Evolutionary conservation across 805 yeast genomes (phyloP).

Genomic region (Lipomyces orientalis): DNA sequence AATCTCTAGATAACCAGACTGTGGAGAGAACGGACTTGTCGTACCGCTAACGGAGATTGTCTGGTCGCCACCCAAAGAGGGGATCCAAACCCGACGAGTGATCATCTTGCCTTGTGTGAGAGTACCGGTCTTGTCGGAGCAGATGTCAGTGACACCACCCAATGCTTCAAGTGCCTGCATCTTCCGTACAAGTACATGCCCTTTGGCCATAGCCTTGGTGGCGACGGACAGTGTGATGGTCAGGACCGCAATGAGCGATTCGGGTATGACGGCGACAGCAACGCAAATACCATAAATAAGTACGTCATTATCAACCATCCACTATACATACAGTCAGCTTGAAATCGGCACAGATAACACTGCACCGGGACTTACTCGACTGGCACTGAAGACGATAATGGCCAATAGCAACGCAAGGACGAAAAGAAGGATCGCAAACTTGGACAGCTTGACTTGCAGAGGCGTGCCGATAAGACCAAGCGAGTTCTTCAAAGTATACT

Average conservation of each 20-base stretch:
- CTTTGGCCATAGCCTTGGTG: conserved; percentile 70
- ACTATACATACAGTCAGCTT: conserved; percentile 10
- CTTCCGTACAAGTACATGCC: conserved; percentile 75
- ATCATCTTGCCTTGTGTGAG: conserved; percentile 82
- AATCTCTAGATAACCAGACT: conserved; percentile 28
- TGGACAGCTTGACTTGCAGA: conserved; percentile 72
- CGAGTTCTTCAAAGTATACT: conserved; percentile 19
- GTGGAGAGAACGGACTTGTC: conserved; percentile 31
- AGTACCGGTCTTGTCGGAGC: conserved; percentile 85
- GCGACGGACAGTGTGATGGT: conserved; percentile 86
- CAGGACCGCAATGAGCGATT: conserved; percentile 76
- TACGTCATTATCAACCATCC: conserved; percentile 61
- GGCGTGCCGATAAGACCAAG: conserved; percentile 68
- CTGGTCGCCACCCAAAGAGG: conserved; percentile 53
- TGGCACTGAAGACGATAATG: conserved; percentile 85
- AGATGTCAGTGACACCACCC: conserved; percentile 78
- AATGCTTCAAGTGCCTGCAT: conserved; percentile 78
- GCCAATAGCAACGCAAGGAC: conserved; percentile 82
- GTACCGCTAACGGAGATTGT: conserved; percentile 27
- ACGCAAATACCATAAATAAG: conserved; percentile 93
- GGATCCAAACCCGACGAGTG: conserved; percentile 72
- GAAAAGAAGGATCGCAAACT: conserved; percentile 76
- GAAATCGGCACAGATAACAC: not conserved
- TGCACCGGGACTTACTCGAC: conserved; percentile 63
- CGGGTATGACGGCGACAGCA: conserved; percentile 81